A percentile compares a stretch with the other conserved stretches of the same genome.
Evolutionary conservation across 2,329 filamentous ascomycete genomes (phyloP).

Genomic region (Blumeria graminis): DNA sequence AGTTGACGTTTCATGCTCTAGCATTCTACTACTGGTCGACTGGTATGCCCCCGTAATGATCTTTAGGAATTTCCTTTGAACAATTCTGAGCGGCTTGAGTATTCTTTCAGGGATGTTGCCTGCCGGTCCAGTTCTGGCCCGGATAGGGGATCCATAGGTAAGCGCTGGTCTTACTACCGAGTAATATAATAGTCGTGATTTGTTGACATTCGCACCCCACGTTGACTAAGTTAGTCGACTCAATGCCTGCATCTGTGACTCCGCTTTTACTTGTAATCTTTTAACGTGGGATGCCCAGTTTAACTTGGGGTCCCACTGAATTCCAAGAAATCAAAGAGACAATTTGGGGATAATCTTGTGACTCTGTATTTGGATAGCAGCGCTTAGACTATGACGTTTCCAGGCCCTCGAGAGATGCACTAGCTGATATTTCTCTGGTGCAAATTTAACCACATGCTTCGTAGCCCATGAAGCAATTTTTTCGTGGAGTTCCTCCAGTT

Average conservation of each 20-base stretch:
- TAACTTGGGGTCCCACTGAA: not conserved
- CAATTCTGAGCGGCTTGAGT: not conserved
- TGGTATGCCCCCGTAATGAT: not conserved
- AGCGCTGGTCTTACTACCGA: not conserved
- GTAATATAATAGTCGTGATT: not conserved
- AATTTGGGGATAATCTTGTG: not conserved
- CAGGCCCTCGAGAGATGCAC: not conserved
- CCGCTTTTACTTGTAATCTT: not conserved
- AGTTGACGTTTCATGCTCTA: not conserved
- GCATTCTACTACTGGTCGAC: not conserved
- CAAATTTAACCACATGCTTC: not conserved
- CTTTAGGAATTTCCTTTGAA: not conserved
- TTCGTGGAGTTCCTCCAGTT: not conserved
- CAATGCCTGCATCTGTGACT: not conserved
- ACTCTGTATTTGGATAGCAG: not conserved
- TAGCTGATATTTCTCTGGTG: slow-evolving; percentile 1
- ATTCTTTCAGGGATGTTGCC: not conserved
- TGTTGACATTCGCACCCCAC: not conserved
- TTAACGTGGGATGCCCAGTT: not conserved
- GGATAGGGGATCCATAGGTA: not conserved
- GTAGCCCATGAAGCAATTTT: not conserved
- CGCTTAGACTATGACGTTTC: not conserved
- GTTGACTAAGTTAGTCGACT: slow-evolving; percentile 1
- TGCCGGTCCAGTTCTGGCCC: not conserved
- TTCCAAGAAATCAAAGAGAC: not conserved